Evolutionary conservation across 192 early-diverging fungal genomes (phyloP).

Genomic region (Coemansia sp.): DNA sequence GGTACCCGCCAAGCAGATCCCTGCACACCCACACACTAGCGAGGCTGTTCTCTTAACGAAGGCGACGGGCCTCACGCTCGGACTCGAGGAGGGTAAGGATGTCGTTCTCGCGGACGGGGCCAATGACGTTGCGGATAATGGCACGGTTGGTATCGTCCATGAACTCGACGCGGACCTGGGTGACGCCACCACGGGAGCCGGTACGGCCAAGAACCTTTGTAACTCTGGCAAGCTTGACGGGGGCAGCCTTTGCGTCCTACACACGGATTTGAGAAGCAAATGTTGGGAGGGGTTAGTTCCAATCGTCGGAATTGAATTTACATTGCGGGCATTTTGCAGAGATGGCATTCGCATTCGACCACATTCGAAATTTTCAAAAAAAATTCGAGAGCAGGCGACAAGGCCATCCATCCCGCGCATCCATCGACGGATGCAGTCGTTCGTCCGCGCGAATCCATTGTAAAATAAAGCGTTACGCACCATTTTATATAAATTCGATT

Average conservation of each 20-base stretch:
- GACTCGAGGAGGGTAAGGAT: constrained; percentile 97
- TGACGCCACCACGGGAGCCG: constrained; percentile 99
- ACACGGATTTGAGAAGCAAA: background rate
- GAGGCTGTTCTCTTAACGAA: constrained; percentile 69
- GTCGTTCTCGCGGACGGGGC: constrained; percentile 96
- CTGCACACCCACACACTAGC: background rate
- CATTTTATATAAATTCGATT: too few species aligned
- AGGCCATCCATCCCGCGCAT: too few species aligned
- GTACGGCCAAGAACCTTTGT: constrained; percentile 98
- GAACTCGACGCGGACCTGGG: constrained; percentile 99
- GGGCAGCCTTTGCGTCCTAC: constrained; percentile 41
- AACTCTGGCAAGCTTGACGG: constrained; percentile 90
- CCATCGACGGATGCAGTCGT: too few species aligned
- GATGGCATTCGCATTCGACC: background rate
- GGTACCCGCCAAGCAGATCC: background rate
- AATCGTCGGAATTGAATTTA: background rate
- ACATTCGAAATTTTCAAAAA: background rate
- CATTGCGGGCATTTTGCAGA: too few species aligned
- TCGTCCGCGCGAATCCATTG: too few species aligned
- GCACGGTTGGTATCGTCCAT: constrained; percentile 93
- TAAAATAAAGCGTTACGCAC: too few species aligned
- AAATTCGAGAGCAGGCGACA: background rate
- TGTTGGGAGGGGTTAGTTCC: background rate
- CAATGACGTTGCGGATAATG: constrained; percentile 99
- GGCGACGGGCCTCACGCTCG: constrained; percentile 98